Conservation (phyloP, 2,329 filamentous ascomycete species). For the Alternaria atra region DNA sequence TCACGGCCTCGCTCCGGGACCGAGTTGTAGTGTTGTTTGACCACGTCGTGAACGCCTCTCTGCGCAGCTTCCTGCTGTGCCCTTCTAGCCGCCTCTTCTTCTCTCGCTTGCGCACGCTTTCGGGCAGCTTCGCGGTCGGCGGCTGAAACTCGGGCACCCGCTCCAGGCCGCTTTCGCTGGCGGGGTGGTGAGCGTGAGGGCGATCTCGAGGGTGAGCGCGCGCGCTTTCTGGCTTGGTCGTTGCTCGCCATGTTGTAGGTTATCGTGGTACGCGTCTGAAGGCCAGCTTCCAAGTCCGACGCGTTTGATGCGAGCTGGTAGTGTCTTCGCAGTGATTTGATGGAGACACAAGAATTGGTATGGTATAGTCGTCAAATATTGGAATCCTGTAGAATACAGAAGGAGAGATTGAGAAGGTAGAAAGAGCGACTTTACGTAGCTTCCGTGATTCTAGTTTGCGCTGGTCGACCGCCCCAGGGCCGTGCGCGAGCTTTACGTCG, state of each 20-base stretch:
- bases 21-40: constrained; percentile 93
- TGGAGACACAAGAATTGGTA: background rate
- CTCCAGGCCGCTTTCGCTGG: constrained; percentile 69
- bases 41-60: constrained; percentile 80
- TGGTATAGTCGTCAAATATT: background rate
- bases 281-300: constrained; percentile 8
- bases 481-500: constrained; percentile 22
- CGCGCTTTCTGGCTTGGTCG: constrained; percentile 37
- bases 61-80: constrained; percentile 48
- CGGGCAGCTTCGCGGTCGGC: constrained; percentile 74
- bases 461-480: constrained; percentile 8
- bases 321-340: background rate
- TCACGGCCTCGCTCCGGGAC: constrained; percentile 93
- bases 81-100: constrained; percentile 60
- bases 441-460: constrained; percentile 9
- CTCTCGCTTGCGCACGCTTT: constrained; percentile 55
- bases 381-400: background rate
- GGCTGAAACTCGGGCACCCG: constrained; percentile 67
- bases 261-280: constrained; percentile 3
- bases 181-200: constrained; percentile 60
- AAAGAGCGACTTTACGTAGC: constrained; percentile 1
- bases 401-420: background rate
- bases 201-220: constrained; percentile 48
- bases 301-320: background rate
- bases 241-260: constrained; percentile 31